phyloP scores from a whole-genome alignment of 352 stramenopile genomes.

The Globisporangium radiosum region DNA sequence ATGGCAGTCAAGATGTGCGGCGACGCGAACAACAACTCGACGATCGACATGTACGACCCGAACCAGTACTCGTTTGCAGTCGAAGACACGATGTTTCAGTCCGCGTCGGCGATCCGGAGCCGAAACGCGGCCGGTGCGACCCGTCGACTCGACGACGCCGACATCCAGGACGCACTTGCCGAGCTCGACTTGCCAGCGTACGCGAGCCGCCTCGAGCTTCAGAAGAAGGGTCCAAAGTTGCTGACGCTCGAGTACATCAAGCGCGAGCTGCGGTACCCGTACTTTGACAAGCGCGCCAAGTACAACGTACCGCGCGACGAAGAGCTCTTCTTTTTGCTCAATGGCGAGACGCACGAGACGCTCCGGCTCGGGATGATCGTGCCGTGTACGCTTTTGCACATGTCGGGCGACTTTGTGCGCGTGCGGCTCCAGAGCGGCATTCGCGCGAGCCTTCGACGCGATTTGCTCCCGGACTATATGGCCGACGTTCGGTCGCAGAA shows the following conservation, averaged over 20 bases:
- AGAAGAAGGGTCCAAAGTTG: constrained; percentile 87
- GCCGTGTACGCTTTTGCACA: constrained; percentile 76
- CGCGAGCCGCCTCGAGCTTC: constrained; percentile 74
- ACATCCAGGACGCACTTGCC: constrained; percentile 84
- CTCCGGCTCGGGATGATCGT: constrained; percentile 83
- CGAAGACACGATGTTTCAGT: constrained; percentile 90
- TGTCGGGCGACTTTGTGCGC: constrained; percentile 78
- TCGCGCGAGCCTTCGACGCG: constrained; percentile 66
- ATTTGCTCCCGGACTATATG: constrained; percentile 78
- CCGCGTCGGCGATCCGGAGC: constrained; percentile 72
- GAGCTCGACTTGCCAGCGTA: constrained; percentile 86
- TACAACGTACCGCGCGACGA: constrained; percentile 81
- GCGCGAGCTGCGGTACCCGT: constrained; percentile 83
- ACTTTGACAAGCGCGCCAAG: constrained; percentile 84
- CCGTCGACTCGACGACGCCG: constrained; percentile 53
- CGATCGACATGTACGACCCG: constrained; percentile 88
- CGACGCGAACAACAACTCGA: constrained; percentile 88
- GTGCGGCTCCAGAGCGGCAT: constrained; percentile 84
- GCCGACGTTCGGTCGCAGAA: constrained; percentile 41
- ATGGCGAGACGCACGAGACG: constrained; percentile 76
- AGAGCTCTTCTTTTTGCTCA: constrained; percentile 84
- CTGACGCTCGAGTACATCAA: constrained; percentile 87
- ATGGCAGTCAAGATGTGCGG: constrained; percentile 90
- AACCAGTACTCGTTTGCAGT: constrained; percentile 88
- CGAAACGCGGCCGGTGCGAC: constrained; percentile 40